Evolutionary conservation across 179 eudicot species (phyloP), one percentile per base, ranked within the genome.

Genomic region (Camellia oleifera): DNA sequence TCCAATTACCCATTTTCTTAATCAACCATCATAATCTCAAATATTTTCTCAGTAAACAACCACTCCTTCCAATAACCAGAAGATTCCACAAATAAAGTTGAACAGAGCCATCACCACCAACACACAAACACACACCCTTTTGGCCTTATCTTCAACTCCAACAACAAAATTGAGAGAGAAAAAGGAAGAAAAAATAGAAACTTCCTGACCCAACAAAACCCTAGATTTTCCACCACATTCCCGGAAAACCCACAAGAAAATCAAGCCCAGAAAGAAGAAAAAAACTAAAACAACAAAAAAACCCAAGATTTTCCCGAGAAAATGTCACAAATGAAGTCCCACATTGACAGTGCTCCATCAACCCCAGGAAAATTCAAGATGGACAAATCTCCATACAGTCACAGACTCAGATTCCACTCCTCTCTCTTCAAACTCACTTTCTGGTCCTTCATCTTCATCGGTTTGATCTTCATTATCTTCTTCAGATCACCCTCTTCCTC

Each of bases 361-460:
- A 84, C 97, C 9, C 92, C 98, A 7, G 98, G 96, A 1, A 93
- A 92, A 82, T 90, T 89, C 87, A 93, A 93, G 87, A 88, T 88
- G 90, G 98, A 92, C 3, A 93, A 92, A 82, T 87, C 98, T 0
- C 75, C 87, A 0, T 91, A 88, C 82, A 77, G 84, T 69, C 87
- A 85, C 62, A 45, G 80, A 11, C 13, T 65, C 15, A 78, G 83
- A 5, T 89, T 85, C 76, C 89, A 89, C 71, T 86, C 86, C 7
- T 84, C 92, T 2, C 46, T 90, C 10, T 87, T 85, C 0, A 93
- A 93, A 83, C 92, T 93, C 69, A 86, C 88, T 0, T 86, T 93
- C 18, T 93, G 96, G 96, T 86, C 89, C 5, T 86, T 85, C 65
- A 74, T 93, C 0, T 92, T 90, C 74, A 69, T 93, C 4, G 90